A percentile compares a stretch with the other conserved stretches of the same genome.
phyloP scores from a whole-genome alignment of 1,284 basidiomycete species.

The Ganoderma meredithae region DNA sequence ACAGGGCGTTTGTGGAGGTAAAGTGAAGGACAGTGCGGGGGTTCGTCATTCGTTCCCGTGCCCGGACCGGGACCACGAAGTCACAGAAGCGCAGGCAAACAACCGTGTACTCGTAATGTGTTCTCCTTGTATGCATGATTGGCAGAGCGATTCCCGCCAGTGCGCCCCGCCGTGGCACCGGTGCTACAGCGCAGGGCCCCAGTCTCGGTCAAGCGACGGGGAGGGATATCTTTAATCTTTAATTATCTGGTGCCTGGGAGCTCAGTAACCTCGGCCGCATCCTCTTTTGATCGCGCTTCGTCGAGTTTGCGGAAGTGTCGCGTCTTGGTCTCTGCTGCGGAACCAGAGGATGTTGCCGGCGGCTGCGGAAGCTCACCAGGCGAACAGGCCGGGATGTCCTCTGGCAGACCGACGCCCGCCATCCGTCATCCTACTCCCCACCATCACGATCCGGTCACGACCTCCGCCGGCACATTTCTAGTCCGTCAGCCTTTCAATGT shows the following conservation, averaged over 20 bases:
- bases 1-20: conserved; percentile 41
- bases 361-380: no score
- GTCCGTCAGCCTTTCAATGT: no score
- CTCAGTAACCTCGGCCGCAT: background rate
- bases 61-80: background rate
- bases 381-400: no score
- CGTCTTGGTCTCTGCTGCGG: background rate
- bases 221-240: background rate
- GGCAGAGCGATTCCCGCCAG: background rate
- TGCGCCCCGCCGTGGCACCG: background rate
- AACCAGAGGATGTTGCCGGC: background rate
- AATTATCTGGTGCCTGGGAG: background rate
- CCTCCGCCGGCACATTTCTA: background rate
- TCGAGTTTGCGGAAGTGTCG: background rate
- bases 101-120: background rate
- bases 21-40: conserved; percentile 14
- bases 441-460: background rate
- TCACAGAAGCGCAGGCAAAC: background rate
- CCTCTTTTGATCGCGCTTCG: background rate
- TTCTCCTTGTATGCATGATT: background rate
- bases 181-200: background rate
- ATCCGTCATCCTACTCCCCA: background rate
- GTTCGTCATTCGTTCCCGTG: background rate
- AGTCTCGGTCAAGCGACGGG: background rate
- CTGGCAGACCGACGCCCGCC: background rate